A percentile compares a stretch with the other conserved stretches of the same genome.
phyloP scores from a whole-genome alignment of 129 eudicot species.

The Centella asiatica region DNA sequence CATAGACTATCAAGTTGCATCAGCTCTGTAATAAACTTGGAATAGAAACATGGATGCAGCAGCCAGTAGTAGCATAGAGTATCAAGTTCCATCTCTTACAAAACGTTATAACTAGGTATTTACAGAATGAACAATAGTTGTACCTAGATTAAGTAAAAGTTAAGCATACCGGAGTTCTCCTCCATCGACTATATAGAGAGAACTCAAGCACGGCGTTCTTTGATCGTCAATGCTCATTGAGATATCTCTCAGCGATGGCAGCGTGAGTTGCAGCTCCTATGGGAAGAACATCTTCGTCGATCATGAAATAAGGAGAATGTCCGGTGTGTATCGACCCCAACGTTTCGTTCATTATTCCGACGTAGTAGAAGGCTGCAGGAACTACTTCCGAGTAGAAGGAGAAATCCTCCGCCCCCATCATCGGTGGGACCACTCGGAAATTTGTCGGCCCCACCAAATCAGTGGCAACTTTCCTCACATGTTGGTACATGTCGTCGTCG shows the following conservation, averaged over 20 bases:
- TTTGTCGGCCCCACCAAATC: slow-evolving; percentile 55
- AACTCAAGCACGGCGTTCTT: no score
- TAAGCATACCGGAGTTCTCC: no score
- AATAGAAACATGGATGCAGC: no score
- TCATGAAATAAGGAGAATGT: slow-evolving; percentile 89
- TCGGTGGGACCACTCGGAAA: slow-evolving; percentile 54
- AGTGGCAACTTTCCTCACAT: slow-evolving; percentile 51
- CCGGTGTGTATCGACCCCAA: slow-evolving; percentile 57
- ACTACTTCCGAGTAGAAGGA: slow-evolving; percentile 71
- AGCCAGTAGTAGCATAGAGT: no score
- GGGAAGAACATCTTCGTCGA: slow-evolving; percentile 80
- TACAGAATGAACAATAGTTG: no score
- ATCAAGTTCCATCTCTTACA: no score
- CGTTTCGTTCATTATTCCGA: slow-evolving; percentile 79
- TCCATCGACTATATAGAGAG: no score
- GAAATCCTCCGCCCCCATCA: slow-evolving; percentile 96
- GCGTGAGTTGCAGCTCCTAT: slow-evolving; percentile 94
- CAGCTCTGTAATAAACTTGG: no score
- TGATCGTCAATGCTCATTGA: slow-evolving; percentile 44
- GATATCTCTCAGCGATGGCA: slow-evolving; percentile 74
- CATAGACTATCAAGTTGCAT: no score
- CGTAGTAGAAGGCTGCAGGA: slow-evolving; percentile 74
- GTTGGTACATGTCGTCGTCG: slow-evolving; percentile 60
- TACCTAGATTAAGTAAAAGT: no score
- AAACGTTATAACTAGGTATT: no score